Percentiles rank a stretch among this genome's conserved stretches.
Evolutionary conservation across 306 rosid species (phyloP).

Genomic region (Calophaca sinica): DNA sequence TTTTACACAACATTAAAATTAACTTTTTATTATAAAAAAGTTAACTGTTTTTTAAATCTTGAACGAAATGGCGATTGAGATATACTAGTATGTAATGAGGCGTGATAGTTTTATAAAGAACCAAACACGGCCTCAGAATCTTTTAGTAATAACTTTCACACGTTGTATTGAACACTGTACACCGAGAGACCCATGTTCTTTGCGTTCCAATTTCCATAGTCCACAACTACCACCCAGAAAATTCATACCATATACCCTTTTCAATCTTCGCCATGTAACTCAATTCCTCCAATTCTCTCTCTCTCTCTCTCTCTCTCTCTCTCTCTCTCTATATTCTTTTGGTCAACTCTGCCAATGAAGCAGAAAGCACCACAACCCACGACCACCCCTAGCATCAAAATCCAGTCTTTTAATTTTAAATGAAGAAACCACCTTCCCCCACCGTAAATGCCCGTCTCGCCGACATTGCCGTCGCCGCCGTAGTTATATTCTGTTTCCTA

Average conservation of each 20-base stretch:
- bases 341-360: conserved; percentile 64
- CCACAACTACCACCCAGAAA: conserved; percentile 33
- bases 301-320: no score
- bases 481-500: conserved; percentile 17
- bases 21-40: no score
- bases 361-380: conserved; percentile 46
- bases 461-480: conserved; percentile 7
- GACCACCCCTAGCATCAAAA: conserved; percentile 46
- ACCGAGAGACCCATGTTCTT: neutral
- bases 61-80: no score
- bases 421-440: conserved; percentile 66
- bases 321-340: neutral
- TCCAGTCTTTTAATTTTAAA: conserved; percentile 48
- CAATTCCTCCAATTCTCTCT: neutral
- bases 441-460: conserved; percentile 26
- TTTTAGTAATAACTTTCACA: no score
- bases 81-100: no score
- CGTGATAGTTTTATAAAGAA: no score
- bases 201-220: conserved; percentile 2
- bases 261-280: neutral
- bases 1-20: no score
- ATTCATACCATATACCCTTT: neutral
- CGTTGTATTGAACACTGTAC: no score
- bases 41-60: no score
- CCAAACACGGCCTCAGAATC: no score